phyloP scores from a whole-genome alignment of 2,329 filamentous ascomycete genomes.

The Aspergillus sp. region DNA sequence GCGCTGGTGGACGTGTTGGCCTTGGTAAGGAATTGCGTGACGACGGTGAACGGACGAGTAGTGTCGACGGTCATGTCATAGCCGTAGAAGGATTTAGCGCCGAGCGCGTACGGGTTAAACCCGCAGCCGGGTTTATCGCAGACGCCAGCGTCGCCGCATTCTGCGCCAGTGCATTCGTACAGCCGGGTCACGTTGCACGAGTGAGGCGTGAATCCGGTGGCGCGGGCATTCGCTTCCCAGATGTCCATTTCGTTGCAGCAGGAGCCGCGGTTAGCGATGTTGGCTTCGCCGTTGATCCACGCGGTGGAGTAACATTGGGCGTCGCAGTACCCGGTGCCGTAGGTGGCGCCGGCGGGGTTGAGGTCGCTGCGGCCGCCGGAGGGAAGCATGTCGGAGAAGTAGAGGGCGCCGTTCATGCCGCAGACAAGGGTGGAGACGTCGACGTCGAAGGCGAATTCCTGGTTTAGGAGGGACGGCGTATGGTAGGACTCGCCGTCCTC shows the following conservation, averaged over 20 bases:
- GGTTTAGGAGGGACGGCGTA: conserved; percentile 60
- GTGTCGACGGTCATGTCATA: conserved; percentile 58
- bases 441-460: conserved; percentile 69
- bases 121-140: conserved; percentile 68
- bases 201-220: conserved; percentile 63
- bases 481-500: conserved; percentile 60
- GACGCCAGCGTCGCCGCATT: conserved; percentile 40
- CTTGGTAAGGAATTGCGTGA: conserved; percentile 61
- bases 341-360: conserved; percentile 56
- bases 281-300: conserved; percentile 55
- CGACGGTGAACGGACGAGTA: conserved; percentile 58
- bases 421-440: conserved; percentile 68
- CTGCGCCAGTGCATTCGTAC: conserved; percentile 45
- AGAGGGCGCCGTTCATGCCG: conserved; percentile 69
- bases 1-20: conserved; percentile 48
- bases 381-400: conserved; percentile 60
- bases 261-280: conserved; percentile 53
- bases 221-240: conserved; percentile 66
- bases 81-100: conserved; percentile 62
- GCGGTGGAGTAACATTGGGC: conserved; percentile 52
- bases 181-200: conserved; percentile 54
- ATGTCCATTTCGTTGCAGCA: conserved; percentile 68
- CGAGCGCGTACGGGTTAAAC: conserved; percentile 66
- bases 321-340: conserved; percentile 63
- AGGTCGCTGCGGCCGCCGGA: conserved; percentile 57